Evolutionary conservation across 2,329 filamentous ascomycete genomes (phyloP), one percentile per base, ranked within the genome.

Genomic region (Fonsecaea erecta): DNA sequence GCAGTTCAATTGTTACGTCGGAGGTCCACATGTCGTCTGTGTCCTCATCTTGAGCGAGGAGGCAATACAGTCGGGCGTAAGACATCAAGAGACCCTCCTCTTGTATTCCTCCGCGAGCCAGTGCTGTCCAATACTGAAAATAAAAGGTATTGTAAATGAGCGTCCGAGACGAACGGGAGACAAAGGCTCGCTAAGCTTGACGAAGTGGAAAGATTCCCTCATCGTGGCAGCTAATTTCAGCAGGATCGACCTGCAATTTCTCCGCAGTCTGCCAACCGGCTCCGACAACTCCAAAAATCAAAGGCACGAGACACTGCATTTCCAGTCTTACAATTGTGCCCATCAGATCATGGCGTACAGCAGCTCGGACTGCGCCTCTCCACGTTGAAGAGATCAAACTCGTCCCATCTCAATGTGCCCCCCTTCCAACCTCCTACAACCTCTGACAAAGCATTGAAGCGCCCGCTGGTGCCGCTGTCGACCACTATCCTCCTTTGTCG

Each of bases 221-320:
- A 1, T 1, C 5, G 8, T 8, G 18, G 43, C 43, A 21, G 14
- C 43, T 48, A 48, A 48, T 48, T 48, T 48, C 43, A 48, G 43
- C 21, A 14, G 55, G 55, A 58, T 58, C 55, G 26, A 58, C 55
- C 16, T 46, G 55, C 37, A 58, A 58, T 58, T 58, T 58, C 55
- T 58, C 55, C 55, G 37, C 55, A 58, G 37, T 9, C 16, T 34
- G 55, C 30, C 28, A 21, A 30, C 18, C 12, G 55, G 24, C 55
- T 48, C 55, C 26, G 7, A 18, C 21, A 16, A 40, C 37, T 40
- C 37, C 37, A 40, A 40, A 57, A 57, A 37, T 58, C 43, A 14
- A 40, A 40, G 55, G 55, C 55, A 58, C 55, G 55, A 58, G 55
- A 58, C 55, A 57, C 35, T 30, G 21, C 26, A 43, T 11, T 18